A percentile compares a stretch with the other conserved stretches of the same genome.
Conservation (phyloP, 202 grass and related monocot genomes). For the Bolboschoenoplectus hybrid region DNA sequence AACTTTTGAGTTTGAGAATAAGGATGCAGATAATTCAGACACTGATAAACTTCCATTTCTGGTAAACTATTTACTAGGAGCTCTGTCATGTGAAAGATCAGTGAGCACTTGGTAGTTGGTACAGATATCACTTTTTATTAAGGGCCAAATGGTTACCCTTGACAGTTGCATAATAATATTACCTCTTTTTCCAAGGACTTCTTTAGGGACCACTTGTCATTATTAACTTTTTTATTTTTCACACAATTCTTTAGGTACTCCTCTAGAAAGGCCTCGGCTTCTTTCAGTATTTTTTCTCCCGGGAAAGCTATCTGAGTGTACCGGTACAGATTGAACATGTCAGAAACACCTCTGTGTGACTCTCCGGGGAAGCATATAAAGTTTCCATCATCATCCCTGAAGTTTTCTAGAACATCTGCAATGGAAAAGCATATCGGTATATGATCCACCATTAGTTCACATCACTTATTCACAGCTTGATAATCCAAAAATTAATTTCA, state of each 20-base stretch:
- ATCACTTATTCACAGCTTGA: background rate
- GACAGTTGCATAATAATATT: background rate
- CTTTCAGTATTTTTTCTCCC: constrained; percentile 48
- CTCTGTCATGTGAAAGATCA: no score
- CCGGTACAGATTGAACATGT: constrained; percentile 46
- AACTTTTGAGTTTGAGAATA: no score
- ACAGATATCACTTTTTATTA: background rate
- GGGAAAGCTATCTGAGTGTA: constrained; percentile 41
- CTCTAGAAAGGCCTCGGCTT: constrained; percentile 28
- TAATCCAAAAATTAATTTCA: no score
- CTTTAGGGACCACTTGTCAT: constrained; percentile 45
- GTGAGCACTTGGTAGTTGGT: background rate
- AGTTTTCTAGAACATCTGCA: constrained; percentile 42
- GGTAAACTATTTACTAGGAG: no score
- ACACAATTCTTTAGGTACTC: constrained; percentile 36
- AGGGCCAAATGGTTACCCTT: background rate
- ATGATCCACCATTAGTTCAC: background rate
- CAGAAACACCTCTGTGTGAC: constrained; percentile 33
- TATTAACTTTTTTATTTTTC: constrained; percentile 33
- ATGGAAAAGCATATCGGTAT: background rate
- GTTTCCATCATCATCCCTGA: constrained; percentile 43
- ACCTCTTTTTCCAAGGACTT: constrained; percentile 47
- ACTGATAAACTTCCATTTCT: no score
- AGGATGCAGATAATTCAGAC: no score
- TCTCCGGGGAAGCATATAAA: constrained; percentile 37